These are phyloP conservation scores for Backusella macrospora DNA, from an alignment of 192 early-diverging fungal genomes.

Conservation along the genomic window DNA sequence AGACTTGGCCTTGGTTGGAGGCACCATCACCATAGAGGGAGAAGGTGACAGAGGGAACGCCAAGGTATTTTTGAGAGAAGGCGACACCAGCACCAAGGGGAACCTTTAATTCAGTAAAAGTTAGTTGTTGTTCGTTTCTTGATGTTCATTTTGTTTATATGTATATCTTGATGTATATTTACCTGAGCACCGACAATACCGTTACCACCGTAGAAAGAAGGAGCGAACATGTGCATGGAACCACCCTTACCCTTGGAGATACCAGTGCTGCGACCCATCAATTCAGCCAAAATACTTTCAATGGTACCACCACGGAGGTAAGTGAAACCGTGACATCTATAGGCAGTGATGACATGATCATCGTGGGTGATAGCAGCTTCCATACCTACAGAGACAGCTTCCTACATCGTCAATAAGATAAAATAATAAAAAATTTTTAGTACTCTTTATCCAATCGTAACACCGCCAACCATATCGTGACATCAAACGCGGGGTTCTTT, in stretches of 20 bases:
- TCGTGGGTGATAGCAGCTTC: constrained; percentile 83
- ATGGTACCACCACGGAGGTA: constrained; percentile 77
- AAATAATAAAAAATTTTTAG: constrained; percentile 4
- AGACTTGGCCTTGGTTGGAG: constrained; percentile 97
- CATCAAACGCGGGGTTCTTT: constrained; percentile 18
- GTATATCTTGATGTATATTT: background rate
- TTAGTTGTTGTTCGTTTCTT: background rate
- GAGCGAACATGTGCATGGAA: constrained; percentile 99
- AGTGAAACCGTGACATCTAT: constrained; percentile 98
- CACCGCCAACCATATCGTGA: background rate
- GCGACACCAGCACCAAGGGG: constrained; percentile 85
- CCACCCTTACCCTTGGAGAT: constrained; percentile 95
- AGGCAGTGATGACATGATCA: constrained; percentile 97
- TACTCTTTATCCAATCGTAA: constrained; percentile 5
- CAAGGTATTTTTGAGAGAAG: constrained; percentile 91
- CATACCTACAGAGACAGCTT: constrained; percentile 93
- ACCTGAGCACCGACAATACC: constrained; percentile 99
- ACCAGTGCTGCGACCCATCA: constrained; percentile 84
- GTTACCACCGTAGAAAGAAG: constrained; percentile 97
- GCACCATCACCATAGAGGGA: constrained; percentile 97
- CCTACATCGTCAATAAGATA: constrained; percentile 40
- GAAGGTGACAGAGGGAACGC: constrained; percentile 79
- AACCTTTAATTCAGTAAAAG: background rate
- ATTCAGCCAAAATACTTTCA: constrained; percentile 71
- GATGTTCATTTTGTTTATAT: background rate